Evolutionary conservation across 2,329 filamentous ascomycete species (phyloP), one percentile per base, ranked within the genome.

Genomic region (Colletotrichum melonis): DNA sequence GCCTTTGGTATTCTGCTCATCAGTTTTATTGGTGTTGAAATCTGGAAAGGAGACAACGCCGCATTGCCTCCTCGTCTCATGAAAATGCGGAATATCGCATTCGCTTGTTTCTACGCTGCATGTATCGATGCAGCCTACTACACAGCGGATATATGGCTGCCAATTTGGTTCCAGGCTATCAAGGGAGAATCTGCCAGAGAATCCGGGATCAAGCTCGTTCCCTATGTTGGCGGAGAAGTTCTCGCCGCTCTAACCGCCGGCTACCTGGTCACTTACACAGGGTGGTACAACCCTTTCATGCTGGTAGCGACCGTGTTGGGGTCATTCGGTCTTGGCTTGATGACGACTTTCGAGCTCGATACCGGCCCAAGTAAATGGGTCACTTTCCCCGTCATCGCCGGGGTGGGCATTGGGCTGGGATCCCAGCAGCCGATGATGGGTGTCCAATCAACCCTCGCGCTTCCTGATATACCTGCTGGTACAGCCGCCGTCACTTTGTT

Each of bases 211-310:
- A 80, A 77, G 62, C 78, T 79, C 19, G 76, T 82, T 19, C 80
- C 81, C 9, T 75, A 78, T 8, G 76, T 82, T 42, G 71, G 82
- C 7, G 78, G 76, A 9, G 75, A 80, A 26, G 78, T 79, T 6
- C 32, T 81, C 3, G 75, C 76, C n/a, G 76, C 78, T 22, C 69
- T 81, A 14, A 54, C 76, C 16, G 72, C 78, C 1, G 81, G 81
- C 35, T 69, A 76, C 19, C 30, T 78, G 19, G 76, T 81, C 35
- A 80, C 78, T 5, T 60, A 78, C 14, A 63, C 80, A 9, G 83
- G 83, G 6, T 84, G 84, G 65, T 84, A 83, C 35, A 79, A 76
- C 35, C 82, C 76, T 0, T 81, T 78, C 46, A 82, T 84, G 79
- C 77, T 82, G 6, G 46, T 76, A 9, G 78, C 78, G 2, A 76